Evolutionary conservation across 768 basidiomycete genomes (phyloP).

Genomic region (Phlegmacium glaucopus): DNA sequence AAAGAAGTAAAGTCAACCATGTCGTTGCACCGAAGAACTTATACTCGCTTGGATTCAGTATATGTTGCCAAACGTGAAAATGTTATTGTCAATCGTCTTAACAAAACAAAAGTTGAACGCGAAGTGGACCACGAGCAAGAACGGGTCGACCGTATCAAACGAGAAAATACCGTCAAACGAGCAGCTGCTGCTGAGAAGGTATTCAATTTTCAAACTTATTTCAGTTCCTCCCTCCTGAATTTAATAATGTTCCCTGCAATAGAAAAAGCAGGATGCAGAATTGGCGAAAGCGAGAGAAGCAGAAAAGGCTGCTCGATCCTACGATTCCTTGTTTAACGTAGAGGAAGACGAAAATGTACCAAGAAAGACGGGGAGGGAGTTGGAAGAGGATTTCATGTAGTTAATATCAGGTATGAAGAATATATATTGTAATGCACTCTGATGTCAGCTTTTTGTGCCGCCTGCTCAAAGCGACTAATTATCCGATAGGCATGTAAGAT

Average conservation of each 20-base stretch:
- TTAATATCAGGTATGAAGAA: neutral
- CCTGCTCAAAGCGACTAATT: too few relatives aligned
- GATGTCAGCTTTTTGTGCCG: too few relatives aligned
- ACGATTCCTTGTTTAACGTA: conserved; percentile 73
- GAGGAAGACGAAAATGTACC: conserved; percentile 53
- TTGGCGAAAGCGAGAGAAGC: conserved; percentile 74
- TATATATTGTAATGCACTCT: neutral
- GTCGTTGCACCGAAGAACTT: neutral
- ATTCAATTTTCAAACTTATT: neutral
- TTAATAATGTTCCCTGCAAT: neutral
- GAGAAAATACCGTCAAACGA: conserved; percentile 63
- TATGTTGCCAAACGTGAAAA: conserved; percentile 83
- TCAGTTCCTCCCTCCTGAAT: neutral
- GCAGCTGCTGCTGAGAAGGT: conserved; percentile 69
- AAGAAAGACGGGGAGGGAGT: conserved; percentile 62
- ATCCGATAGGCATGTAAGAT: too few relatives aligned
- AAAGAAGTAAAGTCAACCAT: conserved; percentile 2
- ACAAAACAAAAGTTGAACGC: conserved; percentile 86
- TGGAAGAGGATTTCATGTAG: conserved; percentile 92
- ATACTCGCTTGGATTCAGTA: conserved; percentile 38
- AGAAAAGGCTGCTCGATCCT: conserved; percentile 85
- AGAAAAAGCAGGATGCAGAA: conserved; percentile 81
- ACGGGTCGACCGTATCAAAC: conserved; percentile 74
- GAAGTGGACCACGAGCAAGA: conserved; percentile 92
- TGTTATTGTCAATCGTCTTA: conserved; percentile 84